phyloP scores from a whole-genome alignment of 129 eudicot genomes.

The Heracleum sosnowskyi region DNA sequence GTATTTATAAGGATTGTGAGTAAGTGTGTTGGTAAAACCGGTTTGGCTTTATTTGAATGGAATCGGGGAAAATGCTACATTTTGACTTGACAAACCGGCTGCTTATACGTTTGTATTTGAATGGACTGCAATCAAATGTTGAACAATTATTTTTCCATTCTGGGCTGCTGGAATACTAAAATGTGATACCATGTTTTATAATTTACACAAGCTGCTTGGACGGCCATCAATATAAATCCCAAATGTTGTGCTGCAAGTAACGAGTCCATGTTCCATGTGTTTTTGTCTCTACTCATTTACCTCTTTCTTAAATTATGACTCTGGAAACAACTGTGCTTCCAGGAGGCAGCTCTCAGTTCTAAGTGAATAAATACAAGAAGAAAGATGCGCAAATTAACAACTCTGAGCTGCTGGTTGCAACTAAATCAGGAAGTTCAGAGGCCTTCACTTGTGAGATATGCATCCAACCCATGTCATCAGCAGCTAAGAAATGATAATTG shows the following conservation, averaged over 20 bases:
- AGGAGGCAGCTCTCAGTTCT: neutral
- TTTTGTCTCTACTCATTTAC: neutral
- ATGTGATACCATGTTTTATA: too few relatives aligned
- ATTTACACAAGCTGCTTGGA: neutral
- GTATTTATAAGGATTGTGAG: neutral
- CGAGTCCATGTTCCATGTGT: neutral
- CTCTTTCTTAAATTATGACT: neutral
- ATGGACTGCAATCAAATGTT: neutral
- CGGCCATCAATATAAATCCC: neutral
- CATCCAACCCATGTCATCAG: conserved; percentile 9
- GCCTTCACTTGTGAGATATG: conserved; percentile 5
- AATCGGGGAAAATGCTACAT: neutral
- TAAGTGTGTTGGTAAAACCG: neutral
- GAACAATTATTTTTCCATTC: neutral
- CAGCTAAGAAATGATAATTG: neutral
- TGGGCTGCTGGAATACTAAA: neutral
- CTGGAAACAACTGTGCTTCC: neutral
- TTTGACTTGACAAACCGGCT: conserved; percentile 4
- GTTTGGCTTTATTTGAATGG: neutral
- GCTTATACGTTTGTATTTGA: neutral
- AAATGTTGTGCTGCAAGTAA: too few relatives aligned
- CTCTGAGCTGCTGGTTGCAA: neutral
- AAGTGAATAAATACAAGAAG: neutral
- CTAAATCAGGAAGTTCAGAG: neutral
- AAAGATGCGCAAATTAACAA: neutral